phyloP scores from a whole-genome alignment of 148 eudicot species.

The Camellia lanceoleosa region DNA sequence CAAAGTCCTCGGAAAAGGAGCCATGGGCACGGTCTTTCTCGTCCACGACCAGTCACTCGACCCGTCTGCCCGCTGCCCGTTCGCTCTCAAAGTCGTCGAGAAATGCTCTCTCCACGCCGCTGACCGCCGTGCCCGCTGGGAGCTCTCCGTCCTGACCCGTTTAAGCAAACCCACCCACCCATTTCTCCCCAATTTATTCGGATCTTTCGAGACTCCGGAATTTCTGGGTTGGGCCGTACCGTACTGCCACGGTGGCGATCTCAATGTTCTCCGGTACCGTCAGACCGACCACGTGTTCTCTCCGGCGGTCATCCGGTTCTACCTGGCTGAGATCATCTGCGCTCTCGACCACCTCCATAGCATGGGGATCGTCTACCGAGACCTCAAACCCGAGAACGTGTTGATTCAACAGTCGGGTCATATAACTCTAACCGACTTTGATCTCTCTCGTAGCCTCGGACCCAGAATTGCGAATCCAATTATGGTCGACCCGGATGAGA shows the following conservation, averaged over 20 bases:
- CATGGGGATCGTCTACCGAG: conserved; percentile 69
- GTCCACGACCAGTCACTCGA: conserved; percentile 43
- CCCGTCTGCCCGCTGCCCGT: conserved; percentile 40
- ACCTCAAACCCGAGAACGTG: conserved; percentile 75
- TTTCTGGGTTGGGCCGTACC: conserved; percentile 65
- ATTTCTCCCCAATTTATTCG: conserved; percentile 57
- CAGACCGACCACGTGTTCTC: conserved; percentile 63
- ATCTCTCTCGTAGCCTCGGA: conserved; percentile 49
- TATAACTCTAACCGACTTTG: conserved; percentile 78
- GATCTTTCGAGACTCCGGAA: conserved; percentile 39
- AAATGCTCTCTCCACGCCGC: conserved; percentile 39
- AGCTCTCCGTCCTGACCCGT: conserved; percentile 42
- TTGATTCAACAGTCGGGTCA: conserved; percentile 66
- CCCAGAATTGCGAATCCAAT: conserved; percentile 10
- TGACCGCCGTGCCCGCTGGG: conserved; percentile 67
- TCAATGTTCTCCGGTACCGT: conserved; percentile 51
- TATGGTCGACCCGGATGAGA: conserved; percentile 9
- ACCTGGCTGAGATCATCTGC: conserved; percentile 61
- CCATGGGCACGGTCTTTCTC: conserved; percentile 79
- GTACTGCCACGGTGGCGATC: conserved; percentile 76
- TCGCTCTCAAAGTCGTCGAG: conserved; percentile 58
- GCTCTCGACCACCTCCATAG: conserved; percentile 64
- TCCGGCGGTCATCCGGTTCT: conserved; percentile 53
- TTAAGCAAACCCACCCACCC: conserved; percentile 41
- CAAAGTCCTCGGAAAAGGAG: conserved; percentile 76